Percentiles rank a stretch among this genome's conserved stretches.
phyloP scores from a whole-genome alignment of 371 early-diverging fungal species.

The Rhizomucor miehei region DNA sequence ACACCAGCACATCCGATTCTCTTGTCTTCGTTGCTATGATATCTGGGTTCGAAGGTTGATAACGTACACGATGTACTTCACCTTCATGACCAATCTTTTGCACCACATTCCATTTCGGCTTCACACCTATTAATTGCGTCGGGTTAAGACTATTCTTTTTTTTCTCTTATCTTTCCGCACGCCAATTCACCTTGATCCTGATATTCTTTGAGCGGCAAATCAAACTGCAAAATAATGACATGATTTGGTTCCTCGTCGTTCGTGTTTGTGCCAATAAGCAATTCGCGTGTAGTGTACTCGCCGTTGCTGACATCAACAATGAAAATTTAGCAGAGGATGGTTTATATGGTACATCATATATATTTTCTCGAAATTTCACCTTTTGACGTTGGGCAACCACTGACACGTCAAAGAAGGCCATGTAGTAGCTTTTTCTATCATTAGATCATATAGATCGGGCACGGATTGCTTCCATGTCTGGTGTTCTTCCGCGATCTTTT shows the following conservation, averaged over 20 bases:
- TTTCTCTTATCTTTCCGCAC: no score
- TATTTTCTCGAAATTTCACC: background rate
- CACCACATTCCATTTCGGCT: constrained; percentile 7
- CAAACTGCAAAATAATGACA: constrained; percentile 89
- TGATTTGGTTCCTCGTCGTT: constrained; percentile 96
- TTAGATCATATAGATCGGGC: constrained; percentile 96
- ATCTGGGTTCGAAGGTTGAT: constrained; percentile 94
- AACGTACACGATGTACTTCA: constrained; percentile 94
- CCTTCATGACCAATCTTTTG: constrained; percentile 95
- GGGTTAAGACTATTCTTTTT: constrained; percentile 11
- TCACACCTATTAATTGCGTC: background rate
- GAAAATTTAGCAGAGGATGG: background rate
- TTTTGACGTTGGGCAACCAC: constrained; percentile 96
- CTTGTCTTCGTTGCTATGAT: constrained; percentile 96
- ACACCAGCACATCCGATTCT: constrained; percentile 90
- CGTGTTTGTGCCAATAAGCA: constrained; percentile 96
- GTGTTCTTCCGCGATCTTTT: constrained; percentile 88
- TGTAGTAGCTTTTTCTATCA: constrained; percentile 96
- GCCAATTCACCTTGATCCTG: no score
- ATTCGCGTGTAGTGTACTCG: constrained; percentile 87
- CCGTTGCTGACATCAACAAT: constrained; percentile 58
- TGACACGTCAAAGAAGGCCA: constrained; percentile 99
- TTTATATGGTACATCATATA: background rate
- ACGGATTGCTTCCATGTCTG: constrained; percentile 99
- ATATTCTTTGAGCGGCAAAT: constrained; percentile 65